Base-by-base conservation (phyloP, 371 early-diverging fungal species). In the Mucor indicus region DNA sequence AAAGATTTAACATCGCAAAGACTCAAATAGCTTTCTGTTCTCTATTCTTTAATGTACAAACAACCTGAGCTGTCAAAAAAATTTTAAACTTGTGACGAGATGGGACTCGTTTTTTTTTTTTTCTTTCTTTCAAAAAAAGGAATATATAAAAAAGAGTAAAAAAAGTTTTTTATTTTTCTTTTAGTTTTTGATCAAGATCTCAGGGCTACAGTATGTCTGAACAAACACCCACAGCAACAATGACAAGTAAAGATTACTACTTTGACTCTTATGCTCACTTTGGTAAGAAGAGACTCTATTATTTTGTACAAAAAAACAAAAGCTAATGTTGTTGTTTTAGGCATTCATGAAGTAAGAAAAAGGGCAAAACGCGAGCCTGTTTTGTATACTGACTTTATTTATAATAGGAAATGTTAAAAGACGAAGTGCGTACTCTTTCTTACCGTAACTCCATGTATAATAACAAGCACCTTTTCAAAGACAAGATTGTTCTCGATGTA, bases 401-500 rank as follows among this genome's bases (percentile, higher is more conserved):
- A n/a, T n/a, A n/a, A n/a, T 69, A 89, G 84, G 93, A 93, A 79
- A 93, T 92, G 93, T 76, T 92, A 42, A 91, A 94, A 79, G 98
- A 98, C 69, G 82, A 85, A 61, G 95, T 97, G 37, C 88, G 98
- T 43, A 98, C 98, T n/a, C 65, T 86, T 55, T 85, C 90, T 42
- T 98, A 98, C 77, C 92, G 95, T 56, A 81, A 87, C 50, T 86
- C 94, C 40, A 93, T 97, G 46, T 85, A 89, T 73, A 77, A 91
- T 58, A 98, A 96, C 84, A 87, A 89, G 72, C 91, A 92, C 65
- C 73, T 91, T 39, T 97, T 98, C 83, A 85, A 93, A 68, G 93
- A 86, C 73, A 98, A 98, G 83, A 79, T 95, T 43, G 98, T 98
- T 24, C 82, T 98, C 38, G 98, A 98, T 71, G 95, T 98, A 29